Conservation (phyloP, 2,329 filamentous ascomycete species). For the Gliomastix tumulicola region DNA sequence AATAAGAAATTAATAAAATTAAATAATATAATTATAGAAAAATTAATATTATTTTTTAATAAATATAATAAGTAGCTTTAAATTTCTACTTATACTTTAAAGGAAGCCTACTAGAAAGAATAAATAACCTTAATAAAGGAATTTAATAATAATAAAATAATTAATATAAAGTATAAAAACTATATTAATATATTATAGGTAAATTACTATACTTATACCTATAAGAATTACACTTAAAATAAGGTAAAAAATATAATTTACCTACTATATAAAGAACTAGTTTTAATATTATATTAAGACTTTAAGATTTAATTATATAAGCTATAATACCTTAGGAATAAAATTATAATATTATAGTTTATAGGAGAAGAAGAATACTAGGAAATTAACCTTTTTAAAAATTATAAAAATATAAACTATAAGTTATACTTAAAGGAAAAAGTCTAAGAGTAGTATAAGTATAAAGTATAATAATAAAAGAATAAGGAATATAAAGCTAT, state of each 20-base stretch:
- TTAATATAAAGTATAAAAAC: not conserved
- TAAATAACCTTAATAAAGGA: not conserved
- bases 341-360: not conserved
- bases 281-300: not conserved
- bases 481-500: constrained; percentile 1
- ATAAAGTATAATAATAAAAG: not conserved
- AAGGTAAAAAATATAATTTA: too few species aligned
- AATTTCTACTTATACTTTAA: not conserved
- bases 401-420: not conserved
- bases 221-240: not conserved
- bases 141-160: not conserved
- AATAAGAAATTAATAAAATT: not conserved
- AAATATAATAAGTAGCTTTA: not conserved
- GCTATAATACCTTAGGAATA: not conserved
- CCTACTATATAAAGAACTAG: not conserved
- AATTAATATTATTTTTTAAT: not conserved
- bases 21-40: not conserved
- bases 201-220: not conserved
- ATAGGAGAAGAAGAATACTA: not conserved
- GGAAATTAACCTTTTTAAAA: not conserved
- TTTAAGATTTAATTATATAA: too few species aligned
- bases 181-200: not conserved
- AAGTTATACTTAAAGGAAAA: not conserved
- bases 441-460: too few species aligned
- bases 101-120: not conserved